Evolutionary conservation across 2,329 filamentous ascomycete genomes (phyloP).

Genomic region (Orbilia oligospora): DNA sequence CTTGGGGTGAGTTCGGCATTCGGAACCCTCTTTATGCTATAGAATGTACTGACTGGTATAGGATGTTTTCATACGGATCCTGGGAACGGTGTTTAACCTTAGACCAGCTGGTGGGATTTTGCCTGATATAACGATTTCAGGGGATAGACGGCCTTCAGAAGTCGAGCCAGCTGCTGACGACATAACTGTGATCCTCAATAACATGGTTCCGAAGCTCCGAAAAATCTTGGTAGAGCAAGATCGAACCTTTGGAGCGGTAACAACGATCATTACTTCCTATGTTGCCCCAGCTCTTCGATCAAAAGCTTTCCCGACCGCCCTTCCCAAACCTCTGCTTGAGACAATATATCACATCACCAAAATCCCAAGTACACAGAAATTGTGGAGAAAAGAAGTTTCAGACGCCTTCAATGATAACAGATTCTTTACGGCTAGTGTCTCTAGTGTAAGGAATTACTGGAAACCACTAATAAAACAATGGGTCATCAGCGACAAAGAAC

Average conservation of each 20-base stretch:
- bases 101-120: constrained; percentile 79
- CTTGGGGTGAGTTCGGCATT: constrained; percentile 61
- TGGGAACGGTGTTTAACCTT: constrained; percentile 95
- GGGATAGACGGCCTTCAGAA: constrained; percentile 67
- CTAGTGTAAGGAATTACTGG: constrained; percentile 81
- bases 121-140: constrained; percentile 64
- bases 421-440: constrained; percentile 81
- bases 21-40: not conserved
- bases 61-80: constrained; percentile 88
- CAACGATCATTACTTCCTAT: constrained; percentile 85
- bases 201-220: constrained; percentile 83
- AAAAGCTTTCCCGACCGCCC: constrained; percentile 87
- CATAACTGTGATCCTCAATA: constrained; percentile 82
- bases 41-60: constrained; percentile 66
- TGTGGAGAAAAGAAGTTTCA: constrained; percentile 91
- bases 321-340: constrained; percentile 78
- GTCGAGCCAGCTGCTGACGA: constrained; percentile 76
- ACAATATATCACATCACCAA: constrained; percentile 83
- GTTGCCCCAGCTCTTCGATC: constrained; percentile 86
- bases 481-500: constrained; percentile 87
- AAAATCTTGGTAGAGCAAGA: constrained; percentile 89
- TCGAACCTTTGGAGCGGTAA: constrained; percentile 82
- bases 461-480: constrained; percentile 86
- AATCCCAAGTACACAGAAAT: constrained; percentile 84
- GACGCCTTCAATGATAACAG: constrained; percentile 92